Evolutionary conservation across 176 grass and related monocot species (phyloP), one percentile per base, ranked within the genome.

Genomic region (Avena atlantica): DNA sequence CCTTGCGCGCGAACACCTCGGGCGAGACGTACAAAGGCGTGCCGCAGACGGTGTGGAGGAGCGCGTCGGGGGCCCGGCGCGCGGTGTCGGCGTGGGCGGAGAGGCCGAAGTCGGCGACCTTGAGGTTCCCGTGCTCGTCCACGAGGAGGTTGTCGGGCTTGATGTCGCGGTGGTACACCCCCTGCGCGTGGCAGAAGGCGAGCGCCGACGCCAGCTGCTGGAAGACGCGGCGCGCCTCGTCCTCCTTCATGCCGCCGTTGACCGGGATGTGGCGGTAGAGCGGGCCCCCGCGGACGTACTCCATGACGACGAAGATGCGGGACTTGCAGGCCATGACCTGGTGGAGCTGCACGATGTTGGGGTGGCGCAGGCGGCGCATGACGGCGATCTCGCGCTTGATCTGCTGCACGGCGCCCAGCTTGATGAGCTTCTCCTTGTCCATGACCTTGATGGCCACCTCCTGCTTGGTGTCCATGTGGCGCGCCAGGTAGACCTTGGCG

Each of bases 141-240:
- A 95, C 69, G 44, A 95, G 88, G 10, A 95, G 89, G 67, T 95
- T 95, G 60, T 92, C 91, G 0, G 91, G 93, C 88, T 95, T 95
- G 75, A 92, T 92, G 76, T 95, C 91, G 11, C 93, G 90, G 86
- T 95, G 93, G 83, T 72, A 95, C 34, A 95, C 93, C 17, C 93
- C 93, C 4, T 86, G 88, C 14, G 85, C 79, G 44, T 95, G 93
- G 85, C 93, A 92, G 78, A 90, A 95, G 12, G 90, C 62, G 4
- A 95, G 58, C 3, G 90, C 88, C 2, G 88, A 89, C 14, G 92
- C 88, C 4, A 95, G 79, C 74, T 90, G 93, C 75, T 92, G 93
- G 84, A 95, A 92, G 79, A 89, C 78, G 14, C 89, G 86, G 4
- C 93, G 67, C 12, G 90, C 90, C 14, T 73, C 72, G 23, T 42